Evolutionary conservation across 2,329 filamentous ascomycete genomes (phyloP).

Genomic region (Pseudocercospora pini-densiflorae): DNA sequence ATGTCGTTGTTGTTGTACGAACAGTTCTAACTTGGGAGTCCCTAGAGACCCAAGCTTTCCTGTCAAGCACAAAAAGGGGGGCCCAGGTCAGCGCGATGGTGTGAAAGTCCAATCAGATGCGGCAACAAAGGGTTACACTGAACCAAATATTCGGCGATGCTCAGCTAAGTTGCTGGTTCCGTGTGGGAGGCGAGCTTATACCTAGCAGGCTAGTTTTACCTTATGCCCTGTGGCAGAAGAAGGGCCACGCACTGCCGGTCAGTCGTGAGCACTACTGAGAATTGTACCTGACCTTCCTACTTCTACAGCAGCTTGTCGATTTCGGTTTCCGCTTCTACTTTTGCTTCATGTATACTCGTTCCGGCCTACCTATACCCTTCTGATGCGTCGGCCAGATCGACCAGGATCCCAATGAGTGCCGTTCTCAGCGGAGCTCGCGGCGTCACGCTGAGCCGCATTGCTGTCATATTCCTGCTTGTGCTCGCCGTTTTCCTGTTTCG

Average conservation of each 20-base stretch:
- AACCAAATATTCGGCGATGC: neutral
- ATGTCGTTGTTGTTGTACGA: neutral
- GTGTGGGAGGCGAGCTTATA: neutral
- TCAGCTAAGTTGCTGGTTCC: neutral
- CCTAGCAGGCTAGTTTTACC: too few species aligned
- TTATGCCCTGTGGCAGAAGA: too few species aligned
- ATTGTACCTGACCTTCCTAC: too few species aligned
- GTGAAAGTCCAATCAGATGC: neutral
- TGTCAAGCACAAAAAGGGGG: neutral
- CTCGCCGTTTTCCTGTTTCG: slow-evolving; percentile 33
- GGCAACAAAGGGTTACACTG: neutral
- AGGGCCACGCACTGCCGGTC: too few species aligned
- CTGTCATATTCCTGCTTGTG: slow-evolving; percentile 32
- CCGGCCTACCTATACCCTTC: neutral
- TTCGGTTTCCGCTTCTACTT: neutral
- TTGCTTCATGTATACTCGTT: neutral
- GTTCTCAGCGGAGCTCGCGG: slow-evolving; percentile 20
- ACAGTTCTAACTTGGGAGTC: neutral
- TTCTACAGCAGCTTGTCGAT: too few species aligned
- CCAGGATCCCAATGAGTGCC: neutral
- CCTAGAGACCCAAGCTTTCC: neutral
- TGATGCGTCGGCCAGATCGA: neutral
- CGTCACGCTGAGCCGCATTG: slow-evolving; percentile 29
- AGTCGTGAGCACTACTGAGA: too few species aligned
- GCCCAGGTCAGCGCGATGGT: neutral